A percentile compares a stretch with the other conserved stretches of the same genome.
phyloP scores from a whole-genome alignment of 768 basidiomycete genomes.

The Termitomyces sp. region DNA sequence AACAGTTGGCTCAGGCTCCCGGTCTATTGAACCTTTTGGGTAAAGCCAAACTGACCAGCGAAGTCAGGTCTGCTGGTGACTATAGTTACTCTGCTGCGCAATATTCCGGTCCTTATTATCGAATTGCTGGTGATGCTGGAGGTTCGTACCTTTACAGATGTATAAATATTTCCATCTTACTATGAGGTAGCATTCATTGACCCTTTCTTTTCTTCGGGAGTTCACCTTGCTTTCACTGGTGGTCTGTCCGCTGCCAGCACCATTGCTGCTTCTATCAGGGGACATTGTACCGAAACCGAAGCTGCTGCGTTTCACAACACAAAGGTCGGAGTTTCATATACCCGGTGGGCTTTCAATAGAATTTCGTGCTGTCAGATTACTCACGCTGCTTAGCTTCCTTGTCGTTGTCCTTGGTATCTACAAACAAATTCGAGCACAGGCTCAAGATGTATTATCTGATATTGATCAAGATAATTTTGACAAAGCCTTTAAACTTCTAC shows the following conservation, averaged over 20 bases:
- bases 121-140: slow-evolving; percentile 33
- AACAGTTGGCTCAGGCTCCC: slow-evolving; percentile 10
- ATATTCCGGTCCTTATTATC: not conserved
- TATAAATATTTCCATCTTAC: no score
- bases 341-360: slow-evolving; percentile 13
- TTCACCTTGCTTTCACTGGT: slow-evolving; percentile 27
- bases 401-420: no score
- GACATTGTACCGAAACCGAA: slow-evolving; percentile 16
- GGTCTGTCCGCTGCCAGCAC: slow-evolving; percentile 22
- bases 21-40: not conserved
- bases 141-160: slow-evolving; percentile 15
- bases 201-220: slow-evolving; percentile 30
- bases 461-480: no score
- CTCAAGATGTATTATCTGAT: no score
- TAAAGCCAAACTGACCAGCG: not conserved
- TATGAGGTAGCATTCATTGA: slow-evolving; percentile 34
- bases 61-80: not conserved
- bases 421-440: no score
- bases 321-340: slow-evolving; percentile 21
- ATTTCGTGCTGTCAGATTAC: no score
- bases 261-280: slow-evolving; percentile 19
- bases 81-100: not conserved
- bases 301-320: slow-evolving; percentile 22
- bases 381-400: no score
- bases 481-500: no score